Evolutionary conservation across 2,329 filamentous ascomycete genomes (phyloP).

Genomic region (Colletotrichum sp.): DNA sequence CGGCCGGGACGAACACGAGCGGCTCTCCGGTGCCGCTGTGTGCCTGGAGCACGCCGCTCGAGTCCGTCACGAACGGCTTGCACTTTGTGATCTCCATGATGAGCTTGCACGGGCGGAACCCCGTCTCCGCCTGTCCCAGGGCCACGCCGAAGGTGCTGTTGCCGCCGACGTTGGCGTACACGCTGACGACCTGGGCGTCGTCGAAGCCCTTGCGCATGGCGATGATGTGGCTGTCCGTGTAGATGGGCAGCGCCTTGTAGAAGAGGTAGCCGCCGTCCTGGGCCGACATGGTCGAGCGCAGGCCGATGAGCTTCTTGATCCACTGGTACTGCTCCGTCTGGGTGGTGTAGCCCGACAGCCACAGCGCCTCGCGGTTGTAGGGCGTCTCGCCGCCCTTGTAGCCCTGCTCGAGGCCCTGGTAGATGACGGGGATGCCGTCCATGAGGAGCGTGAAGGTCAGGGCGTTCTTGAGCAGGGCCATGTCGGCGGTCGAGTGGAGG

Average conservation of each 20-base stretch:
- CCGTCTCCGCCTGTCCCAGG: conserved; percentile 1
- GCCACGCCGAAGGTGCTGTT: conserved; percentile 4
- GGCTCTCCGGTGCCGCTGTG: conserved; percentile 12
- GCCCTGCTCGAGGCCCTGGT: conserved; percentile 70
- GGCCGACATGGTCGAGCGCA: conserved; percentile 7
- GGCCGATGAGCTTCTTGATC: conserved; percentile 4
- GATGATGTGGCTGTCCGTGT: not conserved
- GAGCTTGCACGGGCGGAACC: conserved; percentile 11
- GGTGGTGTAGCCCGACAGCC: conserved; percentile 56
- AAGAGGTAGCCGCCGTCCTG: conserved; percentile 13
- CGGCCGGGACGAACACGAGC: conserved; percentile 18
- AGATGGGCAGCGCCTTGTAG: conserved; percentile 9
- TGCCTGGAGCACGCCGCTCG: conserved; percentile 5
- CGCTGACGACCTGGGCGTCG: conserved; percentile 12
- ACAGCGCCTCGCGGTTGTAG: conserved; percentile 63
- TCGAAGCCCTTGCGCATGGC: conserved; percentile 20
- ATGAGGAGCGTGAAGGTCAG: conserved; percentile 66
- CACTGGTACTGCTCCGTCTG: conserved; percentile 49
- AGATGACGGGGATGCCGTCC: conserved; percentile 68
- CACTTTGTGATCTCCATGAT: conserved; percentile 18
- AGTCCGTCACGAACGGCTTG: conserved; percentile 11
- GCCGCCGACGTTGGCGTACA: conserved; percentile 16
- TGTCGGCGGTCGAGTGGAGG: conserved; percentile 55
- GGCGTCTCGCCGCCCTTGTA: conserved; percentile 53
- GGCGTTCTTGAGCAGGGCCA: conserved; percentile 63